Evolutionary conservation across 2,329 filamentous ascomycete genomes (phyloP), one percentile per base, ranked within the genome.

Genomic region (Orbilia blumenaviensis): DNA sequence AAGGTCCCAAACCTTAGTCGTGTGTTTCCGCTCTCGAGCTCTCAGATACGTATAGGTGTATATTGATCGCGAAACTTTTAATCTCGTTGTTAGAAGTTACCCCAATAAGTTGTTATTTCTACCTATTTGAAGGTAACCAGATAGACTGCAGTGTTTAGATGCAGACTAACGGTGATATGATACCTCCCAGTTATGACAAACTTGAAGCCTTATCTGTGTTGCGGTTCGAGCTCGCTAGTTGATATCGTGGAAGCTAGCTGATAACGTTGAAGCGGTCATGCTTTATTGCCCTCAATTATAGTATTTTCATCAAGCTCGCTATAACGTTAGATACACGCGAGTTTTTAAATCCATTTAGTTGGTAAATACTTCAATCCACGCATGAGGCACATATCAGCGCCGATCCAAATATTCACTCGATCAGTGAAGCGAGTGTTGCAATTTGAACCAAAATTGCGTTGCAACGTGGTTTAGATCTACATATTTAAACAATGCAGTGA

Each of bases 301-400:
- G 36, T n/a, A 27, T 41, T 41, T 41, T n/a, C 4, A 1, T n/a
- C 1, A 61, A 32, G 56, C 56, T 44, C 38, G 14, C 21, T 44
- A 56, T 38, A 56, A 56, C 52, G 32, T 56, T 56, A 61, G 10
- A 32, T n/a, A 27, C 56, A 61, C 56, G 56, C 25, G 56, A 61
- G 56, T 61, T 61, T 61, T 18, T 61, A 61, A 34, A 29, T 23
- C n/a, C n/a, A n/a, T 61, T 41, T 27, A 9, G 16, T 9, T 6
- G 2, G 32, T 23, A 58, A 58, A 23, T 41, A 25, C 23, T 27
- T 38, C 54, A 41, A 60, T 41, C 54, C 36, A 60, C 54, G 54
- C 54, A 60, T 60, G 36, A 60, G 32, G 54, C 54, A 42, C 36
- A 41, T 60, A 38, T 21, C 16, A 38, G 14, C 1, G 14, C 18